Percentiles rank a stretch among this genome's conserved stretches.
phyloP scores from a whole-genome alignment of 2,329 filamentous ascomycete genomes.

The Clonostachys rhizophaga region DNA sequence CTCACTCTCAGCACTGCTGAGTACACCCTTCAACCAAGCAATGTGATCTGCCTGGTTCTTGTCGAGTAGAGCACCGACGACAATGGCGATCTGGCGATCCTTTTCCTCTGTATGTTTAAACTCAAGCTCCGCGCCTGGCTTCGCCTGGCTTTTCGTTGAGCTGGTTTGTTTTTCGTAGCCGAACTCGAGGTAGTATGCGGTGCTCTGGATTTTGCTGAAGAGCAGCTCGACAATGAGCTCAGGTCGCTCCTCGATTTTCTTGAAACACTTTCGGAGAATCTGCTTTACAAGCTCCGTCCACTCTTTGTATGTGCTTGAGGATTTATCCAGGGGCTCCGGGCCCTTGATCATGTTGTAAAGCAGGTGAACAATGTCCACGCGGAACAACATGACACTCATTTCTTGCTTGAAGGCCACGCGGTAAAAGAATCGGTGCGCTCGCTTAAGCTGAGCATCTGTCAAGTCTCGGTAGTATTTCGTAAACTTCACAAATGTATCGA shows the following conservation, averaged over 20 bases:
- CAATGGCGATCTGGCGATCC: constrained; percentile 72
- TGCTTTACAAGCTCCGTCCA: constrained; percentile 90
- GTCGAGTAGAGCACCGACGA: constrained; percentile 74
- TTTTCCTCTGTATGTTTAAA: constrained; percentile 68
- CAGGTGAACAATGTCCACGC: constrained; percentile 84
- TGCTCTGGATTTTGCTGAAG: constrained; percentile 86
- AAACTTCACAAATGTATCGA: constrained; percentile 85
- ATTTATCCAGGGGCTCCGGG: constrained; percentile 67
- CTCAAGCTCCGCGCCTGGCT: constrained; percentile 75
- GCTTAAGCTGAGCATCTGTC: constrained; percentile 75
- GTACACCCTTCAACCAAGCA: constrained; percentile 74
- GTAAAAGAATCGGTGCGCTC: constrained; percentile 91
- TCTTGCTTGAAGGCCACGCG: constrained; percentile 93
- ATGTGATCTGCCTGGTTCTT: constrained; percentile 72
- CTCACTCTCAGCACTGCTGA: constrained; percentile 66
- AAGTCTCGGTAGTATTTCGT: constrained; percentile 78
- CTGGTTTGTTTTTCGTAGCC: constrained; percentile 83
- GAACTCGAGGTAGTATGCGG: constrained; percentile 83
- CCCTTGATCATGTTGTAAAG: constrained; percentile 92
- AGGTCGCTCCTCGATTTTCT: constrained; percentile 80
- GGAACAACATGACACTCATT: constrained; percentile 80
- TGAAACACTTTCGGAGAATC: constrained; percentile 74
- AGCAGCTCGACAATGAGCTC: constrained; percentile 87
- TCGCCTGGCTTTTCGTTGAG: constrained; percentile 52
- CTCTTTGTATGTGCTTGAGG: constrained; percentile 68